phyloP scores from a whole-genome alignment of 148 eudicot species.

The Rhododendron henanense region DNA sequence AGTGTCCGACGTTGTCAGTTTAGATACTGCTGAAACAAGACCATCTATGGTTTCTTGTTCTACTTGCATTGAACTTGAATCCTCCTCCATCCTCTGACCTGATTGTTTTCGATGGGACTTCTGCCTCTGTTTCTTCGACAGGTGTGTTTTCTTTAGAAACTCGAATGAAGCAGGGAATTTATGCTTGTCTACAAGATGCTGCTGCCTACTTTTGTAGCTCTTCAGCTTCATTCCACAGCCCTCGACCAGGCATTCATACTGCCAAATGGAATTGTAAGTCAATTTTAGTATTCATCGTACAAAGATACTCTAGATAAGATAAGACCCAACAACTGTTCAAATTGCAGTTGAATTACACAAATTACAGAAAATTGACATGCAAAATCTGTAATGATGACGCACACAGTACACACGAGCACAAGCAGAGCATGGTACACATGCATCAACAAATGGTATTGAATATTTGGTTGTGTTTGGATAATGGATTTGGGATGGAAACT shows the following conservation, averaged over 20 bases:
- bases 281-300: not conserved
- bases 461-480: not conserved
- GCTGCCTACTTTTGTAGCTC: conserved; percentile 80
- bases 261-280: not conserved
- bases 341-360: not conserved
- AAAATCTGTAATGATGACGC: not conserved
- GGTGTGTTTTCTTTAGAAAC: conserved; percentile 70
- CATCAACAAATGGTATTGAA: not conserved
- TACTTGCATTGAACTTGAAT: conserved; percentile 59
- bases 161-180: conserved; percentile 81
- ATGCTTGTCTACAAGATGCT: conserved; percentile 90
- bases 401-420: not conserved
- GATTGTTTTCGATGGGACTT: conserved; percentile 49
- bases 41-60: conserved; percentile 64
- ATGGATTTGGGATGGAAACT: not conserved
- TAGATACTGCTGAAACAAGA: conserved; percentile 78
- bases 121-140: conserved; percentile 84
- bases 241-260: conserved; percentile 97
- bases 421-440: not conserved
- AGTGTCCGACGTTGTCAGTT: conserved; percentile 54
- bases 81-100: conserved; percentile 32
- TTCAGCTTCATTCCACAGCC: conserved; percentile 81
- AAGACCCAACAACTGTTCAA: not conserved
- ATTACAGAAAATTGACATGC: not conserved
- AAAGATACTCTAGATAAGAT: not conserved